Conservation (phyloP, 1,284 basidiomycete genomes). For the Phenoliferia sp. region DNA sequence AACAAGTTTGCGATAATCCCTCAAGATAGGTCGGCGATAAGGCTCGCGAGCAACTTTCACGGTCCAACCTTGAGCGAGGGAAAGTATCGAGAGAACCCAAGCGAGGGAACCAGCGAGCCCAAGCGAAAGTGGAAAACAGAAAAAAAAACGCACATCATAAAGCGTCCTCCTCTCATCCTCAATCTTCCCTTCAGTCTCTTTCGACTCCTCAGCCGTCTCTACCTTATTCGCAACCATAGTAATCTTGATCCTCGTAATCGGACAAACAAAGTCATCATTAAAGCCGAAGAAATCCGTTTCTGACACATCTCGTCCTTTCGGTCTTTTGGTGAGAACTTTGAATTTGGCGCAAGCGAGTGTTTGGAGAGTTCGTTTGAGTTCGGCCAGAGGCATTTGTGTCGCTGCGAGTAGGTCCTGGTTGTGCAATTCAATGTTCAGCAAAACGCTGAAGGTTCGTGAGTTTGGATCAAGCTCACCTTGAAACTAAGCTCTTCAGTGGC, state of each 20-base stretch:
- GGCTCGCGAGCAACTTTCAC: not conserved
- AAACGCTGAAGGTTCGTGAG: not conserved
- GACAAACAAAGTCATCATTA: conserved; percentile 73
- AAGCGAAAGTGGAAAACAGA: not conserved
- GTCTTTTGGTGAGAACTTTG: conserved; percentile 87
- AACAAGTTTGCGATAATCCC: not conserved
- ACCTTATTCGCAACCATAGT: conserved; percentile 79
- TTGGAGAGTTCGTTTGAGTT: conserved; percentile 86
- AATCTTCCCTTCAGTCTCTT: conserved; percentile 83
- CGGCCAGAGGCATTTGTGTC: conserved; percentile 67
- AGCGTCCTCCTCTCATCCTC: conserved; percentile 89
- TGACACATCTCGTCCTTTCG: conserved; percentile 76
- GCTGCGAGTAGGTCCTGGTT: conserved; percentile 52
- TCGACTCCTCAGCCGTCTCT: conserved; percentile 79
- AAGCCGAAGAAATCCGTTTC: conserved; percentile 79
- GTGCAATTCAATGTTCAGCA: not conserved
- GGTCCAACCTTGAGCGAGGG: not conserved
- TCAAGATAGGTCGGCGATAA: not conserved
- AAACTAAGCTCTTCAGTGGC: conserved; percentile 69
- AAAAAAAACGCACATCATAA: conserved; percentile 63
- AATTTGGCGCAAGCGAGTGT: conserved; percentile 96
- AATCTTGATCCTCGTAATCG: conserved; percentile 89
- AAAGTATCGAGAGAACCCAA: not conserved
- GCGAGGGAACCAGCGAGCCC: not conserved
- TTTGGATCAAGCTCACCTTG: conserved; percentile 48